Percentiles rank a stretch among this genome's conserved stretches.
Conservation (phyloP, 371 early-diverging fungal genomes). For the Mortierella sp. region DNA sequence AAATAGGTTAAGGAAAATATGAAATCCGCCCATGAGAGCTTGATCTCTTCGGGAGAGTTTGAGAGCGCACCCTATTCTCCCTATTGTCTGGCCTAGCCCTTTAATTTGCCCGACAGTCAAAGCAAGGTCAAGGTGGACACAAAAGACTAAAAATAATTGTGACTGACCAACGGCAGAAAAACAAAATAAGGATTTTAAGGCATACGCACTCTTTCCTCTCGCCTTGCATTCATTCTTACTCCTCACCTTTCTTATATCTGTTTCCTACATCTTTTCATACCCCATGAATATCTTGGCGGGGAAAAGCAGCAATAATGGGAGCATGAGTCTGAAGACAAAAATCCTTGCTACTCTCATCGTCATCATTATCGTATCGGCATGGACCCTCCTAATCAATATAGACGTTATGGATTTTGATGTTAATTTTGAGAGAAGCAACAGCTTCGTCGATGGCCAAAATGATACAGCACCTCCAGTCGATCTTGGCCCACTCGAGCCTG, state of each 20-base stretch:
- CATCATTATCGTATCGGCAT: conserved; percentile 24
- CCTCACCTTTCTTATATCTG: background rate
- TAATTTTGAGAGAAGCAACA: conserved; percentile 1
- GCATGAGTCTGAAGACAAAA: background rate
- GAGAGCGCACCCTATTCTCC: too few relatives aligned
- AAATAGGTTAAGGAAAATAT: too few relatives aligned
- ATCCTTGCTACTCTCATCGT: conserved; percentile 10
- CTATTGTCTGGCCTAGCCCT: too few relatives aligned
- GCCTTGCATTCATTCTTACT: too few relatives aligned
- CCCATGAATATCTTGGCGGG: background rate
- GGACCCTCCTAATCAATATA: conserved; percentile 19
- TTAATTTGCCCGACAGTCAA: too few relatives aligned
- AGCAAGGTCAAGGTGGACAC: too few relatives aligned
- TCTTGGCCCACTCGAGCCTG: background rate
- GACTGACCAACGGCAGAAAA: too few relatives aligned
- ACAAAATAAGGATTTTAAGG: too few relatives aligned
- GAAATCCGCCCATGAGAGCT: too few relatives aligned
- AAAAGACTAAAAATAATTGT: too few relatives aligned
- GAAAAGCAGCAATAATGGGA: background rate
- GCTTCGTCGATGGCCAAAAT: background rate
- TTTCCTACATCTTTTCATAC: background rate
- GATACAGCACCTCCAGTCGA: background rate
- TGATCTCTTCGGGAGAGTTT: too few relatives aligned
- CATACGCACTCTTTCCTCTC: too few relatives aligned
- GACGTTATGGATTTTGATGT: conserved; percentile 6